Percentiles rank a stretch among this genome's conserved stretches.
phyloP scores from a whole-genome alignment of 768 basidiomycete genomes.

The Neoboletus brunneissimus region DNA sequence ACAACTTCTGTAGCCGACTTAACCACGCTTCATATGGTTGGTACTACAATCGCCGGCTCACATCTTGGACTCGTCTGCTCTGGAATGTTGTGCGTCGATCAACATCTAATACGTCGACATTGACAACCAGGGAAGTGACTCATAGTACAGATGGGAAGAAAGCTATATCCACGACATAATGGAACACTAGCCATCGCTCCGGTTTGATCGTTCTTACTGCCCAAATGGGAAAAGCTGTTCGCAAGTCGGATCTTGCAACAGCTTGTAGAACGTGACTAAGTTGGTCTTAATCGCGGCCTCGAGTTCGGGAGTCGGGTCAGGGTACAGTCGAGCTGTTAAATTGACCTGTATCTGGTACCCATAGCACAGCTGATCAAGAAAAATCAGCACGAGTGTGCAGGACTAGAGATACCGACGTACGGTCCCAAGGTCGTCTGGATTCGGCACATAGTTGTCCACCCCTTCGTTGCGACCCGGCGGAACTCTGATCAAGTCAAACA shows the following conservation, averaged over 20 bases:
- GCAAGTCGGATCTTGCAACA: conserved; percentile 10
- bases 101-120: too few species aligned
- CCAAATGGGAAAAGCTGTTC: conserved; percentile 18
- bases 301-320: conserved; percentile 20
- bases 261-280: conserved; percentile 14
- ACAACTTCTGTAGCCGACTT: too few species aligned
- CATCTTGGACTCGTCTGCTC: too few species aligned
- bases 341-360: conserved; percentile 20
- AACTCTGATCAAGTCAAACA: conserved; percentile 2
- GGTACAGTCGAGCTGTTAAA: conserved; percentile 21
- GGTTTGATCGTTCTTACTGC: not conserved
- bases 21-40: too few species aligned
- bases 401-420: conserved; percentile 6
- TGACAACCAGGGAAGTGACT: too few species aligned
- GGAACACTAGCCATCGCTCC: too few species aligned
- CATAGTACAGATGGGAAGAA: too few species aligned
- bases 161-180: too few species aligned
- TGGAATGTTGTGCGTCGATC: too few species aligned
- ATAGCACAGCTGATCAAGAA: conserved; percentile 17
- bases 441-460: conserved; percentile 14
- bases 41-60: too few species aligned
- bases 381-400: not conserved
- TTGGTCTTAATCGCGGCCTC: conserved; percentile 22
- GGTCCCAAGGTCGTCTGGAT: conserved; percentile 8
- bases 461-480: conserved; percentile 20